Conservation (phyloP, 75 land plant species). For the Selaginella tamariscina region DNA sequence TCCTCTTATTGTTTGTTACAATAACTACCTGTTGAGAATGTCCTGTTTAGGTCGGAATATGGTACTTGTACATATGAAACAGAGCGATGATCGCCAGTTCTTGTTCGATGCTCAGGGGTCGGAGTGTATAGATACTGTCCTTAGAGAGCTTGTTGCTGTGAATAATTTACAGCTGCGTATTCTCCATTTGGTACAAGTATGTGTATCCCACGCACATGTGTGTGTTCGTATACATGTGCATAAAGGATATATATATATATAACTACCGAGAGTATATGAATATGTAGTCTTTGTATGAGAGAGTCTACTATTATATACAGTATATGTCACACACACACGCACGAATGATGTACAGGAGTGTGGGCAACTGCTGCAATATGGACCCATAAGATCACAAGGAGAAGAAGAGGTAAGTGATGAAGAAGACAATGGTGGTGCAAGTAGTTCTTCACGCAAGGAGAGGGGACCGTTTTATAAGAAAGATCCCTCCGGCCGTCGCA, state of each 20-base stretch:
- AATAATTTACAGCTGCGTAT: slow-evolving; percentile 27
- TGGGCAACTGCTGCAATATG: slow-evolving; percentile 1
- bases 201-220: too few species aligned
- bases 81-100: slow-evolving; percentile 37
- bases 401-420: slow-evolving; percentile 9
- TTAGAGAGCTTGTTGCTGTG: slow-evolving; percentile 29
- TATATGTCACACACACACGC: too few species aligned
- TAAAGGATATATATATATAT: too few species aligned
- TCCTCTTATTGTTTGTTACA: too few species aligned
- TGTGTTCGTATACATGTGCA: too few species aligned
- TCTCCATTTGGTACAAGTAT: slow-evolving; percentile 15
- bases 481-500: slow-evolving; percentile 31
- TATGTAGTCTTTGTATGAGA: too few species aligned
- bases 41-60: slow-evolving; percentile 12
- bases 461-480: slow-evolving; percentile 28
- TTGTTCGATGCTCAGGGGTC: slow-evolving; percentile 27
- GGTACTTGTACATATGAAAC: slow-evolving; percentile 37
- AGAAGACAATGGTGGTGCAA: slow-evolving; percentile 2
- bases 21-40: neutral
- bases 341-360: too few species aligned
- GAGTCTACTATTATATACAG: too few species aligned
- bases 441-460: neutral
- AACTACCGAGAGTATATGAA: too few species aligned
- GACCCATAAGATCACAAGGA: neutral
- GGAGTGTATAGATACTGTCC: slow-evolving; percentile 21